Base-by-base conservation (phyloP, 495 filamentous ascomycete species). In the Parathielavia hyrcaniae region DNA sequence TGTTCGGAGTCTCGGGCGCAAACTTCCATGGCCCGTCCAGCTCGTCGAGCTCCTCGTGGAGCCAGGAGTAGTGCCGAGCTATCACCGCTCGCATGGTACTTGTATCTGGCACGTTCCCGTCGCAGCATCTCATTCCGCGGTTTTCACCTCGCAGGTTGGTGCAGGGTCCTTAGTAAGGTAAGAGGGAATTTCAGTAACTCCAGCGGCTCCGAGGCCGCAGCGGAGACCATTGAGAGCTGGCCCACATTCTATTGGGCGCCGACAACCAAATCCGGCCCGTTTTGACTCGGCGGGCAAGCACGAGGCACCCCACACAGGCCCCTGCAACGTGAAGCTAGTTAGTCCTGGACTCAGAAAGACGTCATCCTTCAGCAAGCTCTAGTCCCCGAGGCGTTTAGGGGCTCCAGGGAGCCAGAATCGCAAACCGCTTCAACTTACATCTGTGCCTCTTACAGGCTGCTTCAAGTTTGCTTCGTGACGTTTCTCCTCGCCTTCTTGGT, bases 401-500 rank as follows among this genome's bases (percentile, higher is more conserved):
- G 55, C 51, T 55, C 44, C 41, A 54, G 47, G 12, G 47, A 30
- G 44, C 22, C 22, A 9, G 13, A 38, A 47, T 11, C 9, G 19
- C 39, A 59, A 56, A 59, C 43, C 44, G 48, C 46, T 48, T n/a
- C n/a, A n/a, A n/a, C n/a, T n/a, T n/a, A n/a, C n/a, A n/a, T 34
- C 19, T 4, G 44, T 41, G 32, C 49, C 12, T 61, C 59, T 35
- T 50, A 48, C 19, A 57, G 56, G 40, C 40, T 65, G 39, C 46
- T 78, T 17, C 76, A 75, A 46, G 36, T 74, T 46, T 72, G 66
- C 51, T 77, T 77, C 6, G 60, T 74, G 44, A 68, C 70, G 34
- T 66, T 78, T 51, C 58, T 81, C 45, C 64, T 73, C 38, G 53
- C 77, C 32, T 68, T 76, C 49, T 64, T 79, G 58, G 78, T 81